Evolutionary conservation across 257 asterid species (phyloP), one percentile per base, ranked within the genome.

Genomic region (Schizonepeta tenuifolia): DNA sequence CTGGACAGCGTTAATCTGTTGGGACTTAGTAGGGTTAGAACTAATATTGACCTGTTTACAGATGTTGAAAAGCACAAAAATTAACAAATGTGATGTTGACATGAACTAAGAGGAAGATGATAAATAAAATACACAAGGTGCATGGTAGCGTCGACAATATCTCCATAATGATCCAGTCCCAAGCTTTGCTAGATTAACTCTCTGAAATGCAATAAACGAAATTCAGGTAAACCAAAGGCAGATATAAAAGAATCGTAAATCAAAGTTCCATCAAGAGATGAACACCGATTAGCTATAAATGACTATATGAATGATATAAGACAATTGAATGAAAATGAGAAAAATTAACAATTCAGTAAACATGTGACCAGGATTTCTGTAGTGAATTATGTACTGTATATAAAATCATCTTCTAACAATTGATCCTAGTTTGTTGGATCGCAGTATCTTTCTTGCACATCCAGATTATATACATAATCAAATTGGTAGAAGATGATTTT

Each of bases 81-180:
- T 50, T 72, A 18, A 49, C 28, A 12, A 17, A 47, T 31, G 9
- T 11, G 62, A 41, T 64, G 49, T n/a, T 51, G 28, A 3, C 17
- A 12, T 55, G 44, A 28, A 55, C 14, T 28, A 17, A 50, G 18
- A 35, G 31, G 65, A 65, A 9, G 67, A 58, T 8, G 46, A 76
- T 9, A 41, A 49, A 7, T 17, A 26, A 49, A 70, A 75, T 96
- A 75, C 77, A 90, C 98, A 24, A 90, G 87, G 76, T 88, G n/a
- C n/a, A n/a, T n/a, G 86, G 86, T 82, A 90, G 85, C 75, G 83
- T 77, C 87, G 85, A 84, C 89, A 88, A 71, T 92, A 92, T 85
- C 97, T 88, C 96, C 92, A 84, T 24, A 92, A 74, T 18, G 98
- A 92, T 83, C 88, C 86, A 55, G 90, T 90, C 75, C 96, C 96